Evolutionary conservation across 2,329 filamentous ascomycete species (phyloP).

Genomic region (Cercospora sp.): DNA sequence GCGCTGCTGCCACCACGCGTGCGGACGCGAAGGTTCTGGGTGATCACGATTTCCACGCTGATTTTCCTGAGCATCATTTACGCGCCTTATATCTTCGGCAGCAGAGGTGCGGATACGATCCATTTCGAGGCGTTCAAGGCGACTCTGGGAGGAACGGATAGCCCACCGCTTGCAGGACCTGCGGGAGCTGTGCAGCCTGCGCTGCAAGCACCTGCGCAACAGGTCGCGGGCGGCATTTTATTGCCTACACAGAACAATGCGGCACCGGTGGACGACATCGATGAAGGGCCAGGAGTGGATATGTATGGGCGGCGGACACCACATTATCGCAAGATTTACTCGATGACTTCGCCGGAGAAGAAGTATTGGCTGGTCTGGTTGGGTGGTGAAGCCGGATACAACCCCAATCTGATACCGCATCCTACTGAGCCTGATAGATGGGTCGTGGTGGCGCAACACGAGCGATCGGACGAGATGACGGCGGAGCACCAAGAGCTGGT

Average conservation of each 20-base stretch:
- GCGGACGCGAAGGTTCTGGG: slow-evolving; percentile 4
- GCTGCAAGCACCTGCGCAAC: neutral
- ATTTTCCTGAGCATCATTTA: slow-evolving; percentile 1
- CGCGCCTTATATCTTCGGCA: neutral
- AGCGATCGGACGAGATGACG: slow-evolving; percentile 27
- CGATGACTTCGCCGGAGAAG: slow-evolving; percentile 47
- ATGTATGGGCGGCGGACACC: neutral
- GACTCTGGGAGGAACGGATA: neutral
- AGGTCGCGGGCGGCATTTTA: neutral
- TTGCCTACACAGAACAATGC: neutral
- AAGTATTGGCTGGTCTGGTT: slow-evolving; percentile 56
- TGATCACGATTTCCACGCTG: neutral
- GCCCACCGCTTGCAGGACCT: neutral
- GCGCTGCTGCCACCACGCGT: slow-evolving; percentile 1
- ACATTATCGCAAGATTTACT: slow-evolving; percentile 32
- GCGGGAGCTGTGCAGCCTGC: neutral
- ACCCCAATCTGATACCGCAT: slow-evolving; percentile 61
- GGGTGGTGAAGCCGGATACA: slow-evolving; percentile 46
- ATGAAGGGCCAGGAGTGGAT: slow-evolving; percentile 4
- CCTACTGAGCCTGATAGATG: slow-evolving; percentile 50
- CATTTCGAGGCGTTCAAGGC: neutral
- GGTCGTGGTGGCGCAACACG: slow-evolving; percentile 46
- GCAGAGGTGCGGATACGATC: neutral
- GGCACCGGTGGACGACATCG: neutral
- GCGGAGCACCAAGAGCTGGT: slow-evolving; percentile 45